Base-by-base conservation (phyloP, 2,329 filamentous ascomycete genomes). In the Penicillium sp. region DNA sequence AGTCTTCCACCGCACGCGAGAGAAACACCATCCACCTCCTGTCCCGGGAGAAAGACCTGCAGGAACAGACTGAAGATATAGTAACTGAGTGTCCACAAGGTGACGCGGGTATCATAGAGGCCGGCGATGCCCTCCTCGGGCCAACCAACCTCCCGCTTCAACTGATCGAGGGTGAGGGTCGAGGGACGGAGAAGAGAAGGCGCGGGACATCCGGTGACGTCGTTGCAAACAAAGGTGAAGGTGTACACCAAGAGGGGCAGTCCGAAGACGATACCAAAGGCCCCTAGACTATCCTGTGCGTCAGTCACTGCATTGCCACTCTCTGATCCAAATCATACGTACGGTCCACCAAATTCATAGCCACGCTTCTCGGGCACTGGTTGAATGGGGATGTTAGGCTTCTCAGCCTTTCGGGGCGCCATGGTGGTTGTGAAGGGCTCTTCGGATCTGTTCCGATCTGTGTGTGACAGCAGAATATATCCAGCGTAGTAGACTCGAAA, bases 201-300 rank as follows among this genome's bases (percentile, higher is more conserved):
- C 3, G 88, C 84, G 40, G 91, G 93, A 65, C 93, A 97, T 49
- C 93, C 91, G 7, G 88, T 85, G 54, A 94, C 76, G 67, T 97
- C 90, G 73, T 96, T 97, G 78, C 91, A 96, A 61, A 85, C 76
- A 65, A 96, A 95, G 40, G 84, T 79, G 64, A 91, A 85, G 59
- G 83, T 66, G 71, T 93, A 95, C 59, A 89, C 80, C 55, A 90
- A 77, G 37, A 90, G 51, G 0, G 91, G 91, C 1, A 96, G 81
- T 48, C 84, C 84, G 60, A 94, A 85, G 6, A 86, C 86, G 62
- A 97, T 88, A 52, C 73, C 79, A 51, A 85, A 80, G 33, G 87
- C 88, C 47, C 90, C 90, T 37, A 84, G 75, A 46, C 90, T 94
- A 55, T 43, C 39, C 32, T 39, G 27, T 40, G 11, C 32, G 40